Conservation (phyloP, 169 alveolate species). For the Cryptosporidium sp. region DNA sequence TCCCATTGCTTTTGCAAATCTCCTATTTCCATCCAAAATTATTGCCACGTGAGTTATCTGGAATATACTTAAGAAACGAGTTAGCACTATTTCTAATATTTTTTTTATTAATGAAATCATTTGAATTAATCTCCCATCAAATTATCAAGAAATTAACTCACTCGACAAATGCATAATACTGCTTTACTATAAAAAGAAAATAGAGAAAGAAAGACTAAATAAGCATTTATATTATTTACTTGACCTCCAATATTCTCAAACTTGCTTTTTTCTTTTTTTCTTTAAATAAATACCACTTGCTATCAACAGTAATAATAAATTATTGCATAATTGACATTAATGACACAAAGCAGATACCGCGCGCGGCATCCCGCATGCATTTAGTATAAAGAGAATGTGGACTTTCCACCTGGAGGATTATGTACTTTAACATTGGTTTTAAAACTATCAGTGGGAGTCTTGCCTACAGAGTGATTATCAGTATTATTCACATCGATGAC, state of each 20-base stretch:
- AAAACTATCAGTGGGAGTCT: background rate
- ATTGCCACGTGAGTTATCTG: conserved; percentile 82
- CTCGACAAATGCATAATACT: background rate
- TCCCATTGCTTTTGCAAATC: conserved; percentile 84
- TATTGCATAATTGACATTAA: background rate
- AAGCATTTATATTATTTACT: too few relatives aligned
- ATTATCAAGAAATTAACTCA: background rate
- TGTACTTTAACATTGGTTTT: conserved; percentile 56
- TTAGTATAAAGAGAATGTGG: conserved; percentile 46
- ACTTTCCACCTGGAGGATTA: conserved; percentile 72
- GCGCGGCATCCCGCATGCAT: background rate
- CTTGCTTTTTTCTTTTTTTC: background rate
- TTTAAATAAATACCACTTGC: background rate
- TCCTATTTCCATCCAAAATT: conserved; percentile 92
- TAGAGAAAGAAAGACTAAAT: too few relatives aligned
- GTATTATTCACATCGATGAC: background rate
- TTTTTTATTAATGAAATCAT: background rate
- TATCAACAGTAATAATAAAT: background rate
- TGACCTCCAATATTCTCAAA: background rate
- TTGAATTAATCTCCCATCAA: background rate
- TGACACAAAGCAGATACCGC: background rate
- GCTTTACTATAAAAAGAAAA: too few relatives aligned
- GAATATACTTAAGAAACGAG: conserved; percentile 15
- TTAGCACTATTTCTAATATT: background rate
- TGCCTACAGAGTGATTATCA: background rate